Evolutionary conservation across 495 filamentous ascomycete genomes (phyloP).

Genomic region (Daldinia caldariorum): DNA sequence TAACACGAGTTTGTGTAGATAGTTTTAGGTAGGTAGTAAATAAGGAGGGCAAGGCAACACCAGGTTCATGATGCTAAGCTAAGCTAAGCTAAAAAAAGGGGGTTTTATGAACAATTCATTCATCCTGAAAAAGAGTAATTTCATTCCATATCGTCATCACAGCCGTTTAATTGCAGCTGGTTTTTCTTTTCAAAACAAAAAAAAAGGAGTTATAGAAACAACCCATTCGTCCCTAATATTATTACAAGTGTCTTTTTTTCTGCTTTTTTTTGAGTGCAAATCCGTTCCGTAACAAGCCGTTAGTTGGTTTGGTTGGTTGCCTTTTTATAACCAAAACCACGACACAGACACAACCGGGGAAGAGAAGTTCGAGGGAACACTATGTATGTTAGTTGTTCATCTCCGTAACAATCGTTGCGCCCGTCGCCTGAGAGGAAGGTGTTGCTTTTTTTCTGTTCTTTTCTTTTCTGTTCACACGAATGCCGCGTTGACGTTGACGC

Average conservation of each 20-base stretch:
- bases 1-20: neutral
- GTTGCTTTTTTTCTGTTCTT: neutral
- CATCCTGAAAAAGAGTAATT: conserved; percentile 1
- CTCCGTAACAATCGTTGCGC: neutral
- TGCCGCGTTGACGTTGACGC: neutral
- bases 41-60: neutral
- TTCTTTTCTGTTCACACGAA: neutral
- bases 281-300: conserved; percentile 5
- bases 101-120: neutral
- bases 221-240: conserved; percentile 16
- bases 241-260: conserved; percentile 19
- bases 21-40: no score
- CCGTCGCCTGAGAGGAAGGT: neutral
- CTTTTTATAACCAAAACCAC: neutral
- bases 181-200: neutral
- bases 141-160: conserved; percentile 8
- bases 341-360: no score
- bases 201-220: neutral
- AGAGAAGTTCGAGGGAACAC: neutral
- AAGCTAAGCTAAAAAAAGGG: neutral
- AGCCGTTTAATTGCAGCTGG: neutral
- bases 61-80: conserved; percentile 1
- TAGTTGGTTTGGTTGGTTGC: no score
- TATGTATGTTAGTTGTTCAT: neutral
- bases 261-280: neutral